These are phyloP conservation scores for Paramecium tetraurelia DNA, from an alignment of 73 alveolate species.

Conservation along the genomic window DNA sequence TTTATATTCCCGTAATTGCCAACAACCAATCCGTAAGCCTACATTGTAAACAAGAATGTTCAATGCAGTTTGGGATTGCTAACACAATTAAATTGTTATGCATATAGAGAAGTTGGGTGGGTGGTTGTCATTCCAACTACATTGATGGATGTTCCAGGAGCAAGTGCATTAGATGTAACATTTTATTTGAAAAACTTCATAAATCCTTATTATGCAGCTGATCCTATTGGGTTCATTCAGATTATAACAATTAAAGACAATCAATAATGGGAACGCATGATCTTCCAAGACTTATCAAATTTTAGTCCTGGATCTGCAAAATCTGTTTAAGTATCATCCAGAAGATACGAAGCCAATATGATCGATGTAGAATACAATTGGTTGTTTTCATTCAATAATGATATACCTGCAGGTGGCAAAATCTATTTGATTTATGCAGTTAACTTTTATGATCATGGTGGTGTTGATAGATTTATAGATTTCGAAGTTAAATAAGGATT, in stretches of 20 bases:
- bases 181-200: not conserved
- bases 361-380: slow-evolving; percentile 39
- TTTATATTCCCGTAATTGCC: slow-evolving; percentile 25
- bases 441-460: not conserved
- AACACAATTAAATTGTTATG: not conserved
- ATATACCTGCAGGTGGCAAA: slow-evolving; percentile 36
- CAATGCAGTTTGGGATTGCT: not conserved
- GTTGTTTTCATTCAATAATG: slow-evolving; percentile 2
- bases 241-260: not conserved
- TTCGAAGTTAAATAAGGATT: not conserved
- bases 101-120: slow-evolving; percentile 52
- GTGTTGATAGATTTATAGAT: too few species aligned
- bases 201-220: slow-evolving; percentile 40
- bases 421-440: slow-evolving; percentile 35
- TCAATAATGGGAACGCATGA: not conserved
- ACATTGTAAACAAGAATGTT: slow-evolving; percentile 19
- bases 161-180: slow-evolving; percentile 27
- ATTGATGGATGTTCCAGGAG: not conserved
- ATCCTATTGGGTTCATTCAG: not conserved
- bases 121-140: not conserved
- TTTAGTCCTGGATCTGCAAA: slow-evolving; percentile 21
- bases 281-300: not conserved
- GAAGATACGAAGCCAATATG: slow-evolving; percentile 27
- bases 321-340: not conserved
- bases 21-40: not conserved